phyloP scores from a whole-genome alignment of 768 basidiomycete genomes.

The Mycena capillaripes region DNA sequence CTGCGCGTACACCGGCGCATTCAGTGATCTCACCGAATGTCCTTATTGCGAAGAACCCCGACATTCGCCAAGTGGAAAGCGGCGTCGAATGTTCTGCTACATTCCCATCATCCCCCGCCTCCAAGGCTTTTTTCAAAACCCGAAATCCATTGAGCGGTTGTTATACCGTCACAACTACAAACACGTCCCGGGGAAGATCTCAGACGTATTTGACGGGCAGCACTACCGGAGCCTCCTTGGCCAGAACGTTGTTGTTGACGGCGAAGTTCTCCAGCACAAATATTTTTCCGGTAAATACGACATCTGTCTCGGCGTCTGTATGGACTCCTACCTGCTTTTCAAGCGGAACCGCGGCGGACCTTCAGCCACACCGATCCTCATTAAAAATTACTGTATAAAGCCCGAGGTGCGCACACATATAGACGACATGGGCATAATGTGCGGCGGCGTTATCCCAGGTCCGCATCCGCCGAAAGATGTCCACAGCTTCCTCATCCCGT shows the following conservation, averaged over 20 bases:
- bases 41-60: too few species aligned
- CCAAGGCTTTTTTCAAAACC: constrained; percentile 37
- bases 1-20: not conserved
- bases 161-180: constrained; percentile 12
- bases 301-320: too few species aligned
- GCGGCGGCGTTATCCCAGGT: too few species aligned
- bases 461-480: too few species aligned
- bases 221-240: constrained; percentile 44
- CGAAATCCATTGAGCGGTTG: too few species aligned
- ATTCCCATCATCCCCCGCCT: constrained; percentile 47
- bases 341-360: too few species aligned
- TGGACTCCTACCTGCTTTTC: too few species aligned
- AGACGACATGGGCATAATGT: constrained; percentile 41
- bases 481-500: too few species aligned
- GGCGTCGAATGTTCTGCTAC: constrained; percentile 45
- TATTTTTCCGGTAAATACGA: constrained; percentile 54
- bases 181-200: constrained; percentile 31
- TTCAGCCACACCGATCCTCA: constrained; percentile 60
- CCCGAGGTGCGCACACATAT: constrained; percentile 45
- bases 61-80: too few species aligned
- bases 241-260: constrained; percentile 45
- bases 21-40: too few species aligned
- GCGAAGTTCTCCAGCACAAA: constrained; percentile 34
- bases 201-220: constrained; percentile 51
- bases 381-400: constrained; percentile 56